phyloP scores from a whole-genome alignment of 257 asterid genomes.

The Solanum chiquidenum region DNA sequence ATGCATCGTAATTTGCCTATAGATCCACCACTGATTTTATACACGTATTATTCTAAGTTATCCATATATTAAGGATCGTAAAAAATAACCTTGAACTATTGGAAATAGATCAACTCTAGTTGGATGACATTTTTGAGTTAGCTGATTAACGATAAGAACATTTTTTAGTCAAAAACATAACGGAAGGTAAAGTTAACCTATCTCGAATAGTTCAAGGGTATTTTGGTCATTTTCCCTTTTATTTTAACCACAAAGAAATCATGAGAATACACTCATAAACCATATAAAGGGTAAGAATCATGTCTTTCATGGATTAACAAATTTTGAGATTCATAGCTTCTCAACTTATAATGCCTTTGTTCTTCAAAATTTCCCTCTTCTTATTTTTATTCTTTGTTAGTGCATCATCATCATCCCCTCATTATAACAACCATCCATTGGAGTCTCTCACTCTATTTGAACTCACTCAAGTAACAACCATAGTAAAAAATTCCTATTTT shows the following conservation, averaged over 20 bases:
- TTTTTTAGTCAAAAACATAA: no score
- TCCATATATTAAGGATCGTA: no score
- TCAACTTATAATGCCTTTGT: constrained; percentile 1
- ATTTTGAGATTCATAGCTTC: neutral
- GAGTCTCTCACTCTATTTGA: constrained; percentile 46
- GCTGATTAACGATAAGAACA: no score
- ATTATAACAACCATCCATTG: constrained; percentile 26
- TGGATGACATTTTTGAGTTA: no score
- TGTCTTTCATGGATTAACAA: neutral
- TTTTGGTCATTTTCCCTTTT: no score
- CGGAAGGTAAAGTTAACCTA: no score
- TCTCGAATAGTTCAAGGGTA: no score
- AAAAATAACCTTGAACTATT: no score
- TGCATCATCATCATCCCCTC: constrained; percentile 10
- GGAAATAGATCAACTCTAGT: no score
- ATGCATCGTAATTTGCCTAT: no score
- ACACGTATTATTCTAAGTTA: no score
- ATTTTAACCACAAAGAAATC: neutral
- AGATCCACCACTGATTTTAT: no score
- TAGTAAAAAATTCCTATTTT: constrained; percentile 8
- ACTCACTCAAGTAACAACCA: constrained; percentile 30
- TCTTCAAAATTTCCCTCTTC: neutral
- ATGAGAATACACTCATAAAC: neutral
- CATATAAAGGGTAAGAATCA: neutral
- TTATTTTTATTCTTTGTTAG: neutral